A percentile compares a stretch with the other conserved stretches of the same genome.
Conservation (phyloP, 208 protist species). For the Acanthamoeba sp. region DNA sequence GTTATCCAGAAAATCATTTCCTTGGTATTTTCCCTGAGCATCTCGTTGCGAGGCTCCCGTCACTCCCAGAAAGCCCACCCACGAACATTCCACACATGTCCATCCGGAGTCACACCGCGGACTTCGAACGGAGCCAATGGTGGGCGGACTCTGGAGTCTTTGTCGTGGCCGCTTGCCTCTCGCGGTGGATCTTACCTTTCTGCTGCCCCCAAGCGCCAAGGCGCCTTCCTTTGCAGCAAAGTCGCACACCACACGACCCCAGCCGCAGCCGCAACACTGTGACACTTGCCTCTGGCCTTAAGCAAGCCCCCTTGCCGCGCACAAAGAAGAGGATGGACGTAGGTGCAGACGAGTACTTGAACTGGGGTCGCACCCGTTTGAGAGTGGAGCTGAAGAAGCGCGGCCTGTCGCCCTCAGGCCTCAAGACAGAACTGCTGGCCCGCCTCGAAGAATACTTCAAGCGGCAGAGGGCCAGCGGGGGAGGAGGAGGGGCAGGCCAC, state of each 20-base stretch:
- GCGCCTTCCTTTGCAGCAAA: no score
- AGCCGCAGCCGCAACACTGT: neutral
- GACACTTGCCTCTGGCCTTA: neutral
- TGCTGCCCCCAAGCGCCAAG: neutral
- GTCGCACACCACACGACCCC: no score
- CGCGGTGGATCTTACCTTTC: constrained; percentile 5
- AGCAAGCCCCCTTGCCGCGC: no score
- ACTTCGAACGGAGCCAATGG: neutral
- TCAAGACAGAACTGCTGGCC: constrained; percentile 61
- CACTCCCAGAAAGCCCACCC: neutral
- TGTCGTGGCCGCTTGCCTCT: neutral
- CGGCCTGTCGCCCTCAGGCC: constrained; percentile 57
- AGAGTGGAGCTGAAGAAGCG: constrained; percentile 48
- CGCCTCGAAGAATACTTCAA: constrained; percentile 70
- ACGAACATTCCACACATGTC: neutral
- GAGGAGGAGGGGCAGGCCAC: neutral
- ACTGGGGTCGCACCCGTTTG: constrained; percentile 62
- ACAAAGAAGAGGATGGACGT: constrained; percentile 1
- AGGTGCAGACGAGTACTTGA: constrained; percentile 45
- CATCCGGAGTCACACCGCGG: neutral
- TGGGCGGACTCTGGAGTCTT: neutral
- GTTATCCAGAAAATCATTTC: neutral
- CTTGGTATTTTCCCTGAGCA: neutral
- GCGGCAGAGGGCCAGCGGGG: constrained; percentile 21
- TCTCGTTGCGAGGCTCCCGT: neutral